Evolutionary conservation across 2,329 filamentous ascomycete genomes (phyloP), one percentile per base, ranked within the genome.

Genomic region (Fusarium hainanense): DNA sequence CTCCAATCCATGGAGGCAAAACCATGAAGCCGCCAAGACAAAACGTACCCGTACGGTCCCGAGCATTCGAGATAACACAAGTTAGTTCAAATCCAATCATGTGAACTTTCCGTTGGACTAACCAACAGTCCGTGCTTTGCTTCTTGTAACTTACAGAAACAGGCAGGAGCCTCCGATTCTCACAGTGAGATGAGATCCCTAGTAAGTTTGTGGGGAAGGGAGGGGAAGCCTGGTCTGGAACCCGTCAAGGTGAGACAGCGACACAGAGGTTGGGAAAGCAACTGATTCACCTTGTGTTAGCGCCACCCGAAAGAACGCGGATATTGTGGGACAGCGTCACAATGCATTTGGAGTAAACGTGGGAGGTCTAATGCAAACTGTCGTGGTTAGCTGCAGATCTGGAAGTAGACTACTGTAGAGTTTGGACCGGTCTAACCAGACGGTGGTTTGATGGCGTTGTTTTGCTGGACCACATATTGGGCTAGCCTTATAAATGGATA

Each of bases 291-390:
- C 50, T 48, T 54, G 37, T 30, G 27, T 18, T 51, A 12, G 43
- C 21, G 28, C 30, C 23, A 37, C 40, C 51, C 40, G 51, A 41
- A 30, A 47, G 25, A 63, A 46, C 23, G 43, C 11, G n/a, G 30
- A 18, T 13, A 30, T 20, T 59, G 61, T 66, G 63, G 63, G 14
- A 66, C 63, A 65, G 40, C 28, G 63, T 66, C 42, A 60, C 63
- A 49, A 13, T 21, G 47, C 54, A 65, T 66, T 59, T 65, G 44
- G 54, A 30, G 62, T 13, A 12, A 23, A 43, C 6, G 37, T 49
- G 43, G 51, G 52, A 60, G 23, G 7, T 28, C 5, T 5, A 20
- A 27, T 32, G 21, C 18, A 25, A 27, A 34, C 23, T 23, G 6
- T 43, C 7, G 16, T n/a, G 40, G 13, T 44, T 57, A 32, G 44